Base-by-base conservation (phyloP, 2,329 filamentous ascomycete genomes). In the Fusarium miscanthi region DNA sequence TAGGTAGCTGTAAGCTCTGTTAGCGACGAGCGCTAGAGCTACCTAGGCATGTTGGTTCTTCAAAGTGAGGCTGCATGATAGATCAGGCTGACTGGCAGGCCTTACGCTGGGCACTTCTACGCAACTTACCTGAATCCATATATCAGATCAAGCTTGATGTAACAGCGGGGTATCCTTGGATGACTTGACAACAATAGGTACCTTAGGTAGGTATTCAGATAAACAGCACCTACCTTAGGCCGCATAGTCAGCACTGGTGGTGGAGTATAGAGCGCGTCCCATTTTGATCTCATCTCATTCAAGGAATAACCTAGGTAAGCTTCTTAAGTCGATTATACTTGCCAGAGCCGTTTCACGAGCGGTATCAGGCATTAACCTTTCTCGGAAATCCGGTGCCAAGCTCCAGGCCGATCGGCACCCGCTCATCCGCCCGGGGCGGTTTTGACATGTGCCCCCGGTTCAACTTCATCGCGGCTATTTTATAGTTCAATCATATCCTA, bases 361-460 rank as follows among this genome's bases (percentile, higher is more conserved):
- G 48, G 46, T 38, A 63, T 63, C 53, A 56, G 65, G 65, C 48
- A 57, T 69, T 66, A 69, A 69, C 65, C 61, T 25, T 42, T 63
- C 72, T 61, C 46, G 53, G 66, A 38, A 57, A 60, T 62, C 63
- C 48, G 53, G 60, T 56, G 61, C 64, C 46, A 62, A 70, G 62
- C 59, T 56, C 49, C 41, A 63, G 42, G 59, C 62, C 65, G 74
- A 76, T 76, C 74, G 69, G 63, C 71, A 74, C 74, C 74, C 74
- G 73, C 63, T 73, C 74, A 76, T 63, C 74, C 73, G 74, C 57
- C 63, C 46, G 62, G 51, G 46, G 54, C 45, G 42, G 40, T 42
- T 63, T 68, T 73, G 63, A 69, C 71, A 73, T 73, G 71, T 73
- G 71, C 67, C 57, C 27, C 56, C 46, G 52, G 52, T 23, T 58